These are phyloP conservation scores for Sporothrix protearum DNA, from an alignment of 2,329 filamentous ascomycete genomes.

Conservation along the genomic window DNA sequence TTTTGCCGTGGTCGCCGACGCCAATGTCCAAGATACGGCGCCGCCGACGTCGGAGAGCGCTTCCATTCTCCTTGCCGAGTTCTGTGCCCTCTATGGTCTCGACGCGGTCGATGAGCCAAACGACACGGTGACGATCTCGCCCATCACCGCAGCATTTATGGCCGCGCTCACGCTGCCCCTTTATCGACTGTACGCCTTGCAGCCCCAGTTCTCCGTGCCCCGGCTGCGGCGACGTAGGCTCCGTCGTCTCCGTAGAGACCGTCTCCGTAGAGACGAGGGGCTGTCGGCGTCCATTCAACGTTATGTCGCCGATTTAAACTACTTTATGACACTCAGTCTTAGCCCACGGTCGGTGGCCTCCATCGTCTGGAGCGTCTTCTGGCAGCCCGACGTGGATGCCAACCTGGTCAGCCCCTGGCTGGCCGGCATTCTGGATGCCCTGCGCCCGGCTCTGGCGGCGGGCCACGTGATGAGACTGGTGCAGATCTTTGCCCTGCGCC, in stretches of 20 bases:
- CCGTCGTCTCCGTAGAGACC: too few species aligned
- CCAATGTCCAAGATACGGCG: not conserved
- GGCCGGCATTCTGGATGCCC: conserved; percentile 30
- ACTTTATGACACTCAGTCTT: conserved; percentile 36
- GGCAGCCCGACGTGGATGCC: conserved; percentile 34
- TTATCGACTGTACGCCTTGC: conserved; percentile 8
- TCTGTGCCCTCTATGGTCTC: conserved; percentile 4
- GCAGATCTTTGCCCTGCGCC: conserved; percentile 31
- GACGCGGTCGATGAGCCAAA: not conserved
- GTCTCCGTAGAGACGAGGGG: not conserved
- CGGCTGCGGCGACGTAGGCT: conserved; percentile 1
- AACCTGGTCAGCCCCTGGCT: conserved; percentile 36
- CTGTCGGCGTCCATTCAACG: not conserved
- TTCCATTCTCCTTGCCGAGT: conserved; percentile 13
- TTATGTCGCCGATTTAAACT: conserved; percentile 27
- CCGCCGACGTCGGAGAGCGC: conserved; percentile 10
- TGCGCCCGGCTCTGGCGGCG: conserved; percentile 29
- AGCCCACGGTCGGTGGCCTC: conserved; percentile 31
- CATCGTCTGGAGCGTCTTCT: conserved; percentile 35
- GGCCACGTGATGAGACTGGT: conserved; percentile 30
- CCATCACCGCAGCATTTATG: conserved; percentile 15
- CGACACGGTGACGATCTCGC: not conserved
- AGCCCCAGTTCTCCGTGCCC: conserved; percentile 3
- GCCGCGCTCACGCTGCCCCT: conserved; percentile 16
- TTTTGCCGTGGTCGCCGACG: conserved; percentile 11